Evolutionary conservation across 1,284 basidiomycete species (phyloP).

Genomic region (Salmacisia buchloeana): DNA sequence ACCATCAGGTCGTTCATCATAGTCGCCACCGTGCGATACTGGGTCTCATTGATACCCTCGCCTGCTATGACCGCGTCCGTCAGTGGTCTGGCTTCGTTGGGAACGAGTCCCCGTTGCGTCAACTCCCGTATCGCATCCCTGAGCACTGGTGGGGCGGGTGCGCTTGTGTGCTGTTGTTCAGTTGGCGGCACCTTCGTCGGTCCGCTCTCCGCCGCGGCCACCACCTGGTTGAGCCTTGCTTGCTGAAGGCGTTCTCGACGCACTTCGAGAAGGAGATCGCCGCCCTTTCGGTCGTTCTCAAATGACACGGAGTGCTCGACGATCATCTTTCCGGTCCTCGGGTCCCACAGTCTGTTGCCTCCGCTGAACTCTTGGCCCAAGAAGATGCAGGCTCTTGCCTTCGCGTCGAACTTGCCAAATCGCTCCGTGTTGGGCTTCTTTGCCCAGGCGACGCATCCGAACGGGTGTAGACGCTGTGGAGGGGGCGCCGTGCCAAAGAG

Average conservation of each 20-base stretch:
- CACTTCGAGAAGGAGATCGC: not conserved
- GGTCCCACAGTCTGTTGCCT: not conserved
- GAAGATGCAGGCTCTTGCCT: not conserved
- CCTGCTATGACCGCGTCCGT: too few species aligned
- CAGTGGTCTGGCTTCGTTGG: too few species aligned
- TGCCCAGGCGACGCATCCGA: not conserved
- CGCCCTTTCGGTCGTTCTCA: not conserved
- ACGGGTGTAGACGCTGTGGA: not conserved
- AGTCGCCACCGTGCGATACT: too few species aligned
- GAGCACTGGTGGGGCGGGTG: too few species aligned
- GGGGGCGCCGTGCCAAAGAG: not conserved
- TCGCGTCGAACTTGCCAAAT: not conserved
- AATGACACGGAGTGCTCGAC: not conserved
- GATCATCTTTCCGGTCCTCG: not conserved
- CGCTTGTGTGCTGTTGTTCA: too few species aligned
- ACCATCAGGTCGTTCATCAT: too few species aligned
- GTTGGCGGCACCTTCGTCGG: too few species aligned
- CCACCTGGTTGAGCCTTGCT: not conserved
- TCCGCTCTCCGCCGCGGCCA: not conserved
- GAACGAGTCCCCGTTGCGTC: too few species aligned
- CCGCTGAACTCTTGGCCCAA: not conserved
- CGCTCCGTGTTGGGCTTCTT: not conserved
- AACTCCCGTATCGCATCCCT: too few species aligned
- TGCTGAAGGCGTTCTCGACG: not conserved
- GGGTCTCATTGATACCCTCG: too few species aligned